Percentiles rank a stretch among this genome's conserved stretches.
Conservation (phyloP, 768 basidiomycete species). For the Macrocybe gigantea region DNA sequence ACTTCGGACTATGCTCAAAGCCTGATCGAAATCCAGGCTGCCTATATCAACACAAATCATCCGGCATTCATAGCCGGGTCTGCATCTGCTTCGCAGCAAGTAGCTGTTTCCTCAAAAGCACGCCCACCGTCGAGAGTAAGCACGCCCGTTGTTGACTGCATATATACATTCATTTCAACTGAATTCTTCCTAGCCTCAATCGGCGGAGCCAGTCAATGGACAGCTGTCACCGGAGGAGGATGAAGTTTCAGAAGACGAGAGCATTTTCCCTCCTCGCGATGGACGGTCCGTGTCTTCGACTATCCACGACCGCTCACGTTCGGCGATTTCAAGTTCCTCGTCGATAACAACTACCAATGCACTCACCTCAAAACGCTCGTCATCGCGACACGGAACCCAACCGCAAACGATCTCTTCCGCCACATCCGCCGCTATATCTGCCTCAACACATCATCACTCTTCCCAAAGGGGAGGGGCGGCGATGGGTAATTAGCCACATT, state of each 20-base stretch:
- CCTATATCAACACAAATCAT: conserved; percentile 99
- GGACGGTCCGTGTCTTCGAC: conserved; percentile 74
- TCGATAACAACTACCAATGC: conserved; percentile 23
- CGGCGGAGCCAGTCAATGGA: conserved; percentile 60
- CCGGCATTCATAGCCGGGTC: conserved; percentile 88
- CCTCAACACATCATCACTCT: not conserved
- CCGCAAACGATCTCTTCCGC: conserved; percentile 12
- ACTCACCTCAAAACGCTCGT: conserved; percentile 24
- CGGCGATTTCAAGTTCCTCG: conserved; percentile 27
- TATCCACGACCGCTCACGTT: conserved; percentile 66
- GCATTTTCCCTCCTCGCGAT: conserved; percentile 44
- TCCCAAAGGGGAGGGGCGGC: conserved; percentile 17
- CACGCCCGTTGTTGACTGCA: conserved; percentile 4
- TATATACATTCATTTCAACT: conserved; percentile 8
- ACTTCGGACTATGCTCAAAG: conserved; percentile 96
- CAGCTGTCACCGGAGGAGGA: conserved; percentile 43
- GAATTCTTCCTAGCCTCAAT: conserved; percentile 44
- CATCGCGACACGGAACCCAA: conserved; percentile 23
- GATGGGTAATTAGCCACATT: conserved; percentile 19
- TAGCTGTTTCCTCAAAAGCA: conserved; percentile 34
- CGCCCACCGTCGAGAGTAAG: conserved; percentile 50
- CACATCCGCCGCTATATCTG: conserved; percentile 1
- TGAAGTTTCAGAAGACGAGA: conserved; percentile 57
- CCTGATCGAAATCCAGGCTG: conserved; percentile 94
- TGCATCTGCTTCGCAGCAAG: conserved; percentile 51